Conservation (phyloP, 306 rosid genomes). For the Erythrophleum fordii region DNA sequence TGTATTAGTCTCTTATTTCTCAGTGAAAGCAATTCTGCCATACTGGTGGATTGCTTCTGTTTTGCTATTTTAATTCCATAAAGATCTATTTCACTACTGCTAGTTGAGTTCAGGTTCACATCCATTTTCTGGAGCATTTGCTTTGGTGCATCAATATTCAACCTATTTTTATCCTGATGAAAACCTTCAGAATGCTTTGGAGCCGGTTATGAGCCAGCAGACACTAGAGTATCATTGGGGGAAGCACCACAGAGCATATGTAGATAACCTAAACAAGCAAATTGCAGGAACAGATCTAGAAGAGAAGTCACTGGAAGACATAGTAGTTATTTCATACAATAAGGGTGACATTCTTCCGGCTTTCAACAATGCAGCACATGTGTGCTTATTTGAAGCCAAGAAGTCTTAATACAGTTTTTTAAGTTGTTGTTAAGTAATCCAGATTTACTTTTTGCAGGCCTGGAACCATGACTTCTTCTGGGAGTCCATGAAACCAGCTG, state of each 20-base stretch:
- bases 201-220: conserved; percentile 83
- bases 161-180: conserved; percentile 16
- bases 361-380: conserved; percentile 95
- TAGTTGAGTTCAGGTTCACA: background rate
- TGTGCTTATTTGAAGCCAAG: conserved; percentile 17
- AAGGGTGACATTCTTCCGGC: conserved; percentile 82
- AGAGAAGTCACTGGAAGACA: conserved; percentile 61
- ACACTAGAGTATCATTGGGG: conserved; percentile 94
- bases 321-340: conserved; percentile 60
- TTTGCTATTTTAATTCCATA: background rate
- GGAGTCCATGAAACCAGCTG: conserved; percentile 93
- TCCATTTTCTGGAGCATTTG: background rate
- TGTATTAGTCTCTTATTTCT: background rate
- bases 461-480: conserved; percentile 99
- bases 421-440: conserved; percentile 5
- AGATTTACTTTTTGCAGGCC: conserved; percentile 46
- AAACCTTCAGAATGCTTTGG: conserved; percentile 73
- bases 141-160: background rate
- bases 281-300: conserved; percentile 83
- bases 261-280: conserved; percentile 82
- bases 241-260: conserved; percentile 88
- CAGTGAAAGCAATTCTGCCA: background rate
- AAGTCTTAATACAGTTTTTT: background rate
- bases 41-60: background rate
- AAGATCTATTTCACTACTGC: background rate